Evolutionary conservation across 1,284 basidiomycete species (phyloP), one percentile per base, ranked within the genome.

Genomic region (Cystobasidium slooffiae): DNA sequence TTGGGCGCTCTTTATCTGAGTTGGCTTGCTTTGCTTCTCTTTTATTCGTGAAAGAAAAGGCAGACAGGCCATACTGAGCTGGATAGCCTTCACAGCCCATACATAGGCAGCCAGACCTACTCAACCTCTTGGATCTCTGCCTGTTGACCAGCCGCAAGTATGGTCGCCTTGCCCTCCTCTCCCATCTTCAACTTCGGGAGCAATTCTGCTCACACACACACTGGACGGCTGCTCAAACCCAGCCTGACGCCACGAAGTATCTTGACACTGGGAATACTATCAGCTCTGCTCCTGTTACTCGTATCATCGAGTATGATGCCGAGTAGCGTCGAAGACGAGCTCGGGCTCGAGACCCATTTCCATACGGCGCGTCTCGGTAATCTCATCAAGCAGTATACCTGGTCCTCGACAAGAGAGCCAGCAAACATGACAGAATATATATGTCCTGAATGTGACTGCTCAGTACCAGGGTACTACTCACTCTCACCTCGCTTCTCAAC

Each of bases 361-460:
- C 24, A 56, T 16, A 44, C 20, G 22, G 14, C 59, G 14, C 22
- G 39, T n/a, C 14, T 62, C 10, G 59, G 59, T 10, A n/a, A 10
- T 18, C 18, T 62, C 41, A 39, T 62, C 22, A 62, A 41, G 39
- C 41, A 39, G 14, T 44, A 62, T 37, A 41, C 59, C 24, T 62
- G 37, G 59, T n/a, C 24, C 1, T 39, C 59, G 9, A 44, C 59
- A 39, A 18, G 41, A n/a, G 24, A 39, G 22, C 59, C 59, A 16
- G 22, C 59, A 20, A 37, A 31, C 24, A 18, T 56, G 59, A 39
- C 41, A 12, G 59, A 62, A 43, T 62, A 18, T 12, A 43, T 62
- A 31, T 62, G 59, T 39, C 59, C 59, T 22, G 59, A 62, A 37
- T 62, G 59, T 39, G 41, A 62, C 22, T 62, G 59, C 39, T 41